A percentile compares a stretch with the other conserved stretches of the same genome.
Conservation (phyloP, 495 filamentous ascomycete genomes). For the Penicillium paxilli region DNA sequence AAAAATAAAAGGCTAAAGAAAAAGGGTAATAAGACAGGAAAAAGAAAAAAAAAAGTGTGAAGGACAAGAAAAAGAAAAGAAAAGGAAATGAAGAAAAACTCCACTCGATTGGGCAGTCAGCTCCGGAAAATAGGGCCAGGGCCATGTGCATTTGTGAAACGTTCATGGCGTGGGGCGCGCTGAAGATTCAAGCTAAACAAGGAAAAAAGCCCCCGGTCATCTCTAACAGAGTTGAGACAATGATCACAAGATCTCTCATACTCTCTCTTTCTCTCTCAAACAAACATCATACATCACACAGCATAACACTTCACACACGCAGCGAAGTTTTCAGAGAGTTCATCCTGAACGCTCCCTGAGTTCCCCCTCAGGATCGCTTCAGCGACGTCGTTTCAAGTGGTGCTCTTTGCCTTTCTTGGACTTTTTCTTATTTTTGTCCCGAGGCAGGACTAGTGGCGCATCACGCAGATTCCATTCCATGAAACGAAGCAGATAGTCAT, state of each 20-base stretch:
- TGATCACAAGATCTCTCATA: not conserved
- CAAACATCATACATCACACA: too few species aligned
- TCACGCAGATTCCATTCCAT: conserved; percentile 78
- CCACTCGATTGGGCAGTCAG: conserved; percentile 5
- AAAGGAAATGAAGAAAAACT: too few species aligned
- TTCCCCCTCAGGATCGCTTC: conserved; percentile 1
- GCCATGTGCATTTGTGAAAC: conserved; percentile 3
- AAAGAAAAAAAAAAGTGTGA: not conserved
- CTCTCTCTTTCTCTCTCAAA: not conserved
- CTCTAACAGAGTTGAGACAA: not conserved
- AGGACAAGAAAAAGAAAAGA: not conserved
- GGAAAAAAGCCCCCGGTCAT: not conserved
- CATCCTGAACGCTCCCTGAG: too few species aligned
- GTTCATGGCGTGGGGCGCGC: not conserved
- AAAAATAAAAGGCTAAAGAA: not conserved
- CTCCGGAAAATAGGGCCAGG: not conserved
- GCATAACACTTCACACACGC: too few species aligned
- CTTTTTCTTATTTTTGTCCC: conserved; percentile 79
- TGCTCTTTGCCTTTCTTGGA: conserved; percentile 73
- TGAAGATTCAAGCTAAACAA: not conserved
- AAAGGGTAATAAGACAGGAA: not conserved
- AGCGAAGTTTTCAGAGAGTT: too few species aligned
- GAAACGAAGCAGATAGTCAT: conserved; percentile 81
- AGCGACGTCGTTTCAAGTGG: conserved; percentile 45
- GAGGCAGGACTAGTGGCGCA: conserved; percentile 74